A percentile compares a stretch with the other conserved stretches of the same genome.
phyloP scores from a whole-genome alignment of 2,329 filamentous ascomycete genomes.

The Colletotrichum siamense region DNA sequence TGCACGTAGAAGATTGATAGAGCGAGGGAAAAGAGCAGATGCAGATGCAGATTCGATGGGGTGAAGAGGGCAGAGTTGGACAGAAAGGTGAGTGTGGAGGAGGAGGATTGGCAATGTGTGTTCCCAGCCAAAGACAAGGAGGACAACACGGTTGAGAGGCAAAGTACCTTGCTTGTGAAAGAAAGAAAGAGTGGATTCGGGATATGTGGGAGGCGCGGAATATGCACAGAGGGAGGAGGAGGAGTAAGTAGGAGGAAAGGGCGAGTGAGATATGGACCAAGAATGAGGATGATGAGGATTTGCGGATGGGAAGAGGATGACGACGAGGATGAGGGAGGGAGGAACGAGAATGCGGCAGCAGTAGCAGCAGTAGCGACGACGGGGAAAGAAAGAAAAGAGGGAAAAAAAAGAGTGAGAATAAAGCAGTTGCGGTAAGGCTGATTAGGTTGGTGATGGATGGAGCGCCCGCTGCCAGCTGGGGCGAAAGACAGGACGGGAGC shows the following conservation, averaged over 20 bases:
- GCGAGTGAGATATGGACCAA: background rate
- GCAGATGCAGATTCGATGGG: background rate
- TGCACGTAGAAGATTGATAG: background rate
- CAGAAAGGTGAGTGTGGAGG: background rate
- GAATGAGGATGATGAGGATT: background rate
- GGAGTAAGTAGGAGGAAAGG: background rate
- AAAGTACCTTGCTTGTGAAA: background rate
- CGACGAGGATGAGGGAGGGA: background rate
- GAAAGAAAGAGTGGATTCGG: conserved; percentile 10
- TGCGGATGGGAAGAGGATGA: background rate
- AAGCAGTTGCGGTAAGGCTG: conserved; percentile 19
- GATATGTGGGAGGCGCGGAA: background rate
- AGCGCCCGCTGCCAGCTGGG: conserved; percentile 12
- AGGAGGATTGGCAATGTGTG: background rate
- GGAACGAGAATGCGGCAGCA: background rate
- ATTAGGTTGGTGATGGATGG: conserved; percentile 18
- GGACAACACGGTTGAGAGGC: background rate
- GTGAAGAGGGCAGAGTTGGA: background rate
- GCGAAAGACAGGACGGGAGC: conserved; percentile 17
- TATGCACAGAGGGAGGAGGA: background rate
- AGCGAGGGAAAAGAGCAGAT: background rate
- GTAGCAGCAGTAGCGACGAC: background rate
- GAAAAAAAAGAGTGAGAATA: background rate
- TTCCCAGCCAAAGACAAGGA: background rate
- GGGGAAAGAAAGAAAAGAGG: background rate